These are phyloP conservation scores for Exophiala oligosperma DNA, from an alignment of 2,329 filamentous ascomycete species.

Conservation along the genomic window DNA sequence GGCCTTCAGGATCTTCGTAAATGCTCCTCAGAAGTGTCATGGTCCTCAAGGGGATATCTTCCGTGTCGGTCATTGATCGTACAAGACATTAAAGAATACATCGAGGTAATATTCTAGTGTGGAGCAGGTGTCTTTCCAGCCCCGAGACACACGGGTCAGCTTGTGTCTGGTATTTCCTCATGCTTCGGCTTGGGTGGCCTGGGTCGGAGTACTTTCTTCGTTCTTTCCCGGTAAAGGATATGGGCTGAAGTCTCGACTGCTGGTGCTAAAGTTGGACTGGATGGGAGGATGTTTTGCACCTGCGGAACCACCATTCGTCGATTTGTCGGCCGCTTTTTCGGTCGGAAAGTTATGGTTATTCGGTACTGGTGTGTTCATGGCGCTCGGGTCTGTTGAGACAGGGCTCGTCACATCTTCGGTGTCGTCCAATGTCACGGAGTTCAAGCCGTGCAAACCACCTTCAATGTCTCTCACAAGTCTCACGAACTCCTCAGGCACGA, in stretches of 20 bases:
- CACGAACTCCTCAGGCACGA: slow-evolving; percentile 96
- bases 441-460: slow-evolving; percentile 76
- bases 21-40: not conserved
- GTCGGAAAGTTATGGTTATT: slow-evolving; percentile 21
- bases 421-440: slow-evolving; percentile 52
- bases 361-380: slow-evolving; percentile 21
- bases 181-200: not conserved
- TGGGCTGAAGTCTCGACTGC: slow-evolving; percentile 47
- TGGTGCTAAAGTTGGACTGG: slow-evolving; percentile 54
- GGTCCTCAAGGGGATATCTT: not conserved
- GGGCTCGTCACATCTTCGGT: slow-evolving; percentile 54
- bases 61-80: slow-evolving; percentile 10
- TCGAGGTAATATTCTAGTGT: not conserved
- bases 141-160: not conserved
- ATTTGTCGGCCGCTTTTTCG: slow-evolving; percentile 16
- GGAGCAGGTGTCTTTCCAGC: not conserved
- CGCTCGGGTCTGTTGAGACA: slow-evolving; percentile 52
- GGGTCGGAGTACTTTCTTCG: slow-evolving; percentile 7
- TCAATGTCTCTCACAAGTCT: slow-evolving; percentile 89
- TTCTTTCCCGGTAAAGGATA: slow-evolving; percentile 17
- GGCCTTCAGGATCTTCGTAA: too few relatives aligned
- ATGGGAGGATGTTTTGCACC: slow-evolving; percentile 44
- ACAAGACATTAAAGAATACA: slow-evolving; percentile 24
- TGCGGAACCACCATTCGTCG: slow-evolving; percentile 16
- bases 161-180: not conserved